Base-by-base conservation (phyloP, 495 filamentous ascomycete species). In the Penicillium pancosmium region DNA sequence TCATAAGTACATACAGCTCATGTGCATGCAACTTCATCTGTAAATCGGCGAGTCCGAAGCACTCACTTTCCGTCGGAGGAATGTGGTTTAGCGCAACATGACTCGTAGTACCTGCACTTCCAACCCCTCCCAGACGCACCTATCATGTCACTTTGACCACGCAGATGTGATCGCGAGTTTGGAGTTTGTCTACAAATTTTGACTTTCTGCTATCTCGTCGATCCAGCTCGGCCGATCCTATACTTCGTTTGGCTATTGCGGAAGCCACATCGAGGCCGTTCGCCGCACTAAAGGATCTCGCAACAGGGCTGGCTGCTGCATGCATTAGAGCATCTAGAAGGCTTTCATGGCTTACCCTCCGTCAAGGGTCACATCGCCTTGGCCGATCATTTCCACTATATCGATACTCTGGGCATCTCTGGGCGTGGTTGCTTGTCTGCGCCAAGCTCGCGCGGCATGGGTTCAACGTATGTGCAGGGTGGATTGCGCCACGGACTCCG, bases 331-430 rank as follows among this genome's bases (percentile, higher is more conserved):
- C 19, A 48, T 48, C 46, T 48, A 12, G 46, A 48, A 25, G 46
- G 12, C 41, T 48, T 27, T 15, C 46, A 9, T 48, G 15, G 19
- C n/a, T 41, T 31, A 41, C 31, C 19, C 46, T 54, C 60, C 52
- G 57, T 51, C 48, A 60, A 60, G 36, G 53, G 61, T 64, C 57
- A 60, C 54, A 64, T 64, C 33, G 55, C 19, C 27, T n/a, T 9
- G 15, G 46, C 21, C 46, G 46, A 48, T 48, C 46, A 13, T 5
- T 15, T 48, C 19, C 41, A 16, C 16, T 19, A 44, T n/a, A 16
- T 18, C n/a, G 16, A 44, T 16, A 44, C 16, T 18, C 21, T 48
- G 21, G 46, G 19, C 46, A 48, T n/a, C 23, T 27, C 23, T 48
- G 19, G 46, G 19, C 46, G 21, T 25, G 15, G 19, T 43, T 35